Evolutionary conservation across 257 asterid species (phyloP).

Genomic region (Cinchona pubescens): DNA sequence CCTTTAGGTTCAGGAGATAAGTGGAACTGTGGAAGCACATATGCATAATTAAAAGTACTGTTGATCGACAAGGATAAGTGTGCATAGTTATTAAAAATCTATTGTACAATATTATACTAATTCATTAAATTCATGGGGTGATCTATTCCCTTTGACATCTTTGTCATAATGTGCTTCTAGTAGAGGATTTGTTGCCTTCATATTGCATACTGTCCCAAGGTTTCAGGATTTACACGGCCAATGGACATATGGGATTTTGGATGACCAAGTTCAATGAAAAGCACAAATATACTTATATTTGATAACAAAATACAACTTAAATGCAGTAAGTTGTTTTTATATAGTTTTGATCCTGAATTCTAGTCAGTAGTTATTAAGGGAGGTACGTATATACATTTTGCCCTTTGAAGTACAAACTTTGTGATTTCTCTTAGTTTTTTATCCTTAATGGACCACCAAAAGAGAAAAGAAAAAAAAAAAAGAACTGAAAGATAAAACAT

Average conservation of each 20-base stretch:
- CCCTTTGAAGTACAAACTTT: background rate
- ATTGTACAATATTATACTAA: background rate
- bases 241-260: background rate
- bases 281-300: too few species aligned
- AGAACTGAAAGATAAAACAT: background rate
- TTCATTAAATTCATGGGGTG: background rate
- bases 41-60: background rate
- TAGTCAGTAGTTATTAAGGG: too few species aligned
- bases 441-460: background rate
- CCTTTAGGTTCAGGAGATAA: background rate
- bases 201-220: background rate
- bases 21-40: background rate
- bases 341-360: too few species aligned
- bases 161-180: background rate
- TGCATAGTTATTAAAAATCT: background rate
- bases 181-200: background rate
- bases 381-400: too few species aligned
- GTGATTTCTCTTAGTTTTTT: background rate
- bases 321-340: too few species aligned
- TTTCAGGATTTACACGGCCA: background rate
- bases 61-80: background rate
- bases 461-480: background rate
- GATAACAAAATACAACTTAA: too few species aligned
- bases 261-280: background rate
- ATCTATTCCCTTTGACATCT: background rate